Percentiles rank a stretch among this genome's conserved stretches.
Conservation (phyloP, 345 rosid species). For the Rubroshorea leprosula region DNA sequence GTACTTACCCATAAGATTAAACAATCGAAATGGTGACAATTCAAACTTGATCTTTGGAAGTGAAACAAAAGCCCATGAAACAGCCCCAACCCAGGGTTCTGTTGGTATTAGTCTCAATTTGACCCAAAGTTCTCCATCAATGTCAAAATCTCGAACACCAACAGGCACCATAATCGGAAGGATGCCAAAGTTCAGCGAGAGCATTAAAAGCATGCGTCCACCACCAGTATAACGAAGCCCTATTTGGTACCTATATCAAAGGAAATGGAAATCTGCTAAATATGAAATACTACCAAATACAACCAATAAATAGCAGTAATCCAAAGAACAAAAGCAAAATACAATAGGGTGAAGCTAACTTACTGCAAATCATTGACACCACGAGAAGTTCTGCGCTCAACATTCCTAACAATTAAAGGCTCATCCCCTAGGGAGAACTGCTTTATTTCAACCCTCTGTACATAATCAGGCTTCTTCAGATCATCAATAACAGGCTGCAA, state of each 20-base stretch:
- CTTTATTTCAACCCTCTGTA: slow-evolving; percentile 82
- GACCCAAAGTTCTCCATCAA: slow-evolving; percentile 99
- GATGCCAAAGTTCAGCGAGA: slow-evolving; percentile 78
- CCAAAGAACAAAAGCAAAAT: neutral
- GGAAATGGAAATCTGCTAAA: slow-evolving; percentile 9
- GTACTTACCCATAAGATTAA: slow-evolving; percentile 89
- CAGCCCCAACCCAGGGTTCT: slow-evolving; percentile 95
- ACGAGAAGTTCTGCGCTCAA: slow-evolving; percentile 92
- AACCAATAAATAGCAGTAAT: neutral
- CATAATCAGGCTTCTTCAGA: slow-evolving; percentile 90
- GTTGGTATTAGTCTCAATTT: slow-evolving; percentile 84
- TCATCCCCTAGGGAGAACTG: slow-evolving; percentile 95
- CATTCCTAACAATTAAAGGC: slow-evolving; percentile 90
- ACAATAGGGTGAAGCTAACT: no score
- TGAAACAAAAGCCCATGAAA: slow-evolving; percentile 91
- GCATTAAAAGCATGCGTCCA: slow-evolving; percentile 86
- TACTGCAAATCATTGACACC: slow-evolving; percentile 91
- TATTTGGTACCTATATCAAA: slow-evolving; percentile 78
- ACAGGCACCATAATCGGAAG: slow-evolving; percentile 86
- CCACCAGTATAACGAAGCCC: slow-evolving; percentile 97
- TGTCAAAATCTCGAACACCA: slow-evolving; percentile 89
- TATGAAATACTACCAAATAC: neutral
- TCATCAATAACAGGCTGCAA: slow-evolving; percentile 95
- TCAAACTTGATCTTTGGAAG: slow-evolving; percentile 95
- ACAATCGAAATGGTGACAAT: slow-evolving; percentile 85